Conservation (phyloP, 148 eudicot genomes). For the Dysphania ambrosioides region DNA sequence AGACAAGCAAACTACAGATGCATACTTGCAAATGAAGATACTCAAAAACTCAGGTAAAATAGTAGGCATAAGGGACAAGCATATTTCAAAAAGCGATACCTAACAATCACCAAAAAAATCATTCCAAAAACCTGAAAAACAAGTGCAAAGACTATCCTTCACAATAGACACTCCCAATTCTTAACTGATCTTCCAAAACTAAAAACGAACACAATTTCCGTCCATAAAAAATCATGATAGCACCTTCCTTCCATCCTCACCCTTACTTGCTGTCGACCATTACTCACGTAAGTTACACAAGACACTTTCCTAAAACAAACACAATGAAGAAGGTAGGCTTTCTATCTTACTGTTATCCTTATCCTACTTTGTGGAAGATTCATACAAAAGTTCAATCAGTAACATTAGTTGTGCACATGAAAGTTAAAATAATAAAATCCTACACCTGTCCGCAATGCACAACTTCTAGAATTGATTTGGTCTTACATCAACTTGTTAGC, state of each 20-base stretch:
- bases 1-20: constrained; percentile 6
- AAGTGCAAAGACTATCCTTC: constrained; percentile 8
- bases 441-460: constrained; percentile 16
- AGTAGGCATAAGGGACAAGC: constrained; percentile 2
- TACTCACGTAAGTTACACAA: too few relatives aligned
- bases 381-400: constrained; percentile 18
- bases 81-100: constrained; percentile 11
- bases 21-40: constrained; percentile 16
- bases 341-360: constrained; percentile 18
- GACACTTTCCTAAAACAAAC: constrained; percentile 18
- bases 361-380: constrained; percentile 16
- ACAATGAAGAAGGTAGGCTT: not conserved
- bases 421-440: constrained; percentile 3
- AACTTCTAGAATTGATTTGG: constrained; percentile 29
- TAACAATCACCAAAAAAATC: constrained; percentile 5
- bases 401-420: constrained; percentile 29
- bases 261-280: too few relatives aligned
- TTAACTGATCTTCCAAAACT: not conserved
- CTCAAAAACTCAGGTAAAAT: not conserved
- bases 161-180: constrained; percentile 11
- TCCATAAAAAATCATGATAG: constrained; percentile 5
- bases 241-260: constrained; percentile 16
- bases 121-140: not conserved
- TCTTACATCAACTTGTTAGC: constrained; percentile 32
- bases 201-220: constrained; percentile 12